phyloP scores from a whole-genome alignment of 805 yeast genomes.

The Lipomyces spencermartinsiae region DNA sequence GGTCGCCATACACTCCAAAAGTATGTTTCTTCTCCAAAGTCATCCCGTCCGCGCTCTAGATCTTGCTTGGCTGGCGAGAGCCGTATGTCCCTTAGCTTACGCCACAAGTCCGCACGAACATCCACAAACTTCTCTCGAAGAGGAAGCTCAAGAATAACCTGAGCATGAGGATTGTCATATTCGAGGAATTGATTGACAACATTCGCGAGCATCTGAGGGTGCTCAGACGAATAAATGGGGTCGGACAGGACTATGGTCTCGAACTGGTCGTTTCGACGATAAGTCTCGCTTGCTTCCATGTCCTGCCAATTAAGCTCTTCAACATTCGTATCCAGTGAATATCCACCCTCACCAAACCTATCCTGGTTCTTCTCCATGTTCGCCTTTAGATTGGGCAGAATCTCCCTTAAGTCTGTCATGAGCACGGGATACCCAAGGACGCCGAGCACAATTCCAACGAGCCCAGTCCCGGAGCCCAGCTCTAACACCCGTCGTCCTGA shows the following conservation, averaged over 20 bases:
- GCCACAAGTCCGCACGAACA: constrained; percentile 70
- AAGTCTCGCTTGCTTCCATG: constrained; percentile 51
- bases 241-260: constrained; percentile 78
- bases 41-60: constrained; percentile 75
- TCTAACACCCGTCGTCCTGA: constrained; percentile 53
- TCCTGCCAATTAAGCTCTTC: constrained; percentile 79
- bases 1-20: constrained; percentile 41
- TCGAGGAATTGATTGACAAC: constrained; percentile 61
- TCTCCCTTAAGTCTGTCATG: constrained; percentile 81
- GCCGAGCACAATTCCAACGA: constrained; percentile 77
- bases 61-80: constrained; percentile 49
- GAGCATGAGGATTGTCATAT: constrained; percentile 43
- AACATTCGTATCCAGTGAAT: constrained; percentile 43
- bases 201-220: constrained; percentile 73
- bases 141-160: constrained; percentile 77
- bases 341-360: not conserved
- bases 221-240: constrained; percentile 84
- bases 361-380: constrained; percentile 63
- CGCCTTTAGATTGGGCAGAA: constrained; percentile 66
- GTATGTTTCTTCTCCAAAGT: constrained; percentile 77
- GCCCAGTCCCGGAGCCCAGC: constrained; percentile 95
- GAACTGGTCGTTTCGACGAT: constrained; percentile 47
- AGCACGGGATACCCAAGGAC: constrained; percentile 56
- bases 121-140: constrained; percentile 67
- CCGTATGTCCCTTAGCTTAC: constrained; percentile 50